Evolutionary conservation across 805 yeast genomes (phyloP).

Genomic region (Isabelozyma heimii): DNA sequence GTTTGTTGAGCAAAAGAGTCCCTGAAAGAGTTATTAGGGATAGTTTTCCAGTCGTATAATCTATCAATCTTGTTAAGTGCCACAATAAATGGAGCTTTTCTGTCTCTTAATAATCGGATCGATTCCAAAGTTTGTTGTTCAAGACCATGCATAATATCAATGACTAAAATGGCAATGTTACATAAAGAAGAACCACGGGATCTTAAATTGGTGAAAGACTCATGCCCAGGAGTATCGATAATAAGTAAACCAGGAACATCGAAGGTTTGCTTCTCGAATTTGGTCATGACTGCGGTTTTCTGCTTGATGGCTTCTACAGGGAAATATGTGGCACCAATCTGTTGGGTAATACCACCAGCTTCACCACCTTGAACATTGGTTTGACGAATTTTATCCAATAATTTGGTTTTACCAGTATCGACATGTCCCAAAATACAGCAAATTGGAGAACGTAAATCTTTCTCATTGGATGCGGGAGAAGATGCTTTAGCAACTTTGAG

Average conservation of each 20-base stretch:
- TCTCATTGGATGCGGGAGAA: slow-evolving; percentile 25
- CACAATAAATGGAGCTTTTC: slow-evolving; percentile 97
- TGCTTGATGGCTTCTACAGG: slow-evolving; percentile 91
- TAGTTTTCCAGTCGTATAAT: slow-evolving; percentile 88
- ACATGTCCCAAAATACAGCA: slow-evolving; percentile 99
- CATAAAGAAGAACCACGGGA: slow-evolving; percentile 98
- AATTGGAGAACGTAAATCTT: slow-evolving; percentile 93
- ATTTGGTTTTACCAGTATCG: slow-evolving; percentile 98
- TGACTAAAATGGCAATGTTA: slow-evolving; percentile 97
- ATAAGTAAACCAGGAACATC: slow-evolving; percentile 97
- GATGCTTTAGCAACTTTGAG: slow-evolving; percentile 23
- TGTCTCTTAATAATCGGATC: slow-evolving; percentile 84
- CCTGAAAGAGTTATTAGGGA: slow-evolving; percentile 93
- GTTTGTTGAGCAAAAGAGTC: slow-evolving; percentile 84
- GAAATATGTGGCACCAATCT: slow-evolving; percentile 99
- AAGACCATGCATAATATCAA: slow-evolving; percentile 98
- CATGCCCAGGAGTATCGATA: slow-evolving; percentile 99
- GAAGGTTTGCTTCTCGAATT: slow-evolving; percentile 77
- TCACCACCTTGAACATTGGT: slow-evolving; percentile 99
- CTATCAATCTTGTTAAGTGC: slow-evolving; percentile 98
- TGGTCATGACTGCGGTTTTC: slow-evolving; percentile 89
- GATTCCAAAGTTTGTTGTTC: slow-evolving; percentile 98
- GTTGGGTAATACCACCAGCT: slow-evolving; percentile 99
- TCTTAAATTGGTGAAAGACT: slow-evolving; percentile 95
- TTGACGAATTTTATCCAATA: slow-evolving; percentile 95